phyloP scores from a whole-genome alignment of 139 green algal genomes.

The Dunaliella primolecta region DNA sequence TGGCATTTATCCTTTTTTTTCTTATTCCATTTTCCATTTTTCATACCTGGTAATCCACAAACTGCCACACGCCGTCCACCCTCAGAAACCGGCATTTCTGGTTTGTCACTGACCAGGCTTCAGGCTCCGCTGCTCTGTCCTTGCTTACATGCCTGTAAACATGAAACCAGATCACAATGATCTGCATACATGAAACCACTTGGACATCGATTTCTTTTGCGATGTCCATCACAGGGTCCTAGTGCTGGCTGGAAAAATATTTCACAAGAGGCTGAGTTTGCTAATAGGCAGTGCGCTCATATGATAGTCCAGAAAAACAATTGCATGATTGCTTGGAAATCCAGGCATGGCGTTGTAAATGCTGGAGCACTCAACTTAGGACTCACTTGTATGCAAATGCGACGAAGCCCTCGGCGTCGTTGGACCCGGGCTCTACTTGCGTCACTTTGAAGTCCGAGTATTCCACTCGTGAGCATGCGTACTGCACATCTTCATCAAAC shows the following conservation, averaged over 20 bases:
- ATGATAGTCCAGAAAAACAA: too few species aligned
- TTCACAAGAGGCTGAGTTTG: too few species aligned
- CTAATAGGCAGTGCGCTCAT: too few species aligned
- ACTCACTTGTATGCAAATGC: not conserved
- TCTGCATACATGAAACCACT: too few species aligned
- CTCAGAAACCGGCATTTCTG: conserved; percentile 6
- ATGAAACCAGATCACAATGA: not conserved
- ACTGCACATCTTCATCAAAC: not conserved
- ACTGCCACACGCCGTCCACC: not conserved
- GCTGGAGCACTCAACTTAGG: too few species aligned
- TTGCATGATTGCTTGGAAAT: too few species aligned
- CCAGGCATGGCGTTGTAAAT: too few species aligned
- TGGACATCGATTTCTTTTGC: too few species aligned
- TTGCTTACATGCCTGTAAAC: not conserved
- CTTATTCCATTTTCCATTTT: too few species aligned
- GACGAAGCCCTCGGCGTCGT: not conserved
- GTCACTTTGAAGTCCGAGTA: not conserved
- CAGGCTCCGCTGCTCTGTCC: not conserved
- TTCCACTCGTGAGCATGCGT: not conserved
- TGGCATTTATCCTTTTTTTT: too few species aligned
- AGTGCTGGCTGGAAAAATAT: too few species aligned
- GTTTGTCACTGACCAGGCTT: conserved; percentile 4
- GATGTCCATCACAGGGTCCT: too few species aligned
- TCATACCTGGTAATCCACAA: not conserved
- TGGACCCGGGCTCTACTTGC: not conserved